Evolutionary conservation across 2,329 filamentous ascomycete genomes (phyloP), one percentile per base, ranked within the genome.

Genomic region (Pezicula carpinea): DNA sequence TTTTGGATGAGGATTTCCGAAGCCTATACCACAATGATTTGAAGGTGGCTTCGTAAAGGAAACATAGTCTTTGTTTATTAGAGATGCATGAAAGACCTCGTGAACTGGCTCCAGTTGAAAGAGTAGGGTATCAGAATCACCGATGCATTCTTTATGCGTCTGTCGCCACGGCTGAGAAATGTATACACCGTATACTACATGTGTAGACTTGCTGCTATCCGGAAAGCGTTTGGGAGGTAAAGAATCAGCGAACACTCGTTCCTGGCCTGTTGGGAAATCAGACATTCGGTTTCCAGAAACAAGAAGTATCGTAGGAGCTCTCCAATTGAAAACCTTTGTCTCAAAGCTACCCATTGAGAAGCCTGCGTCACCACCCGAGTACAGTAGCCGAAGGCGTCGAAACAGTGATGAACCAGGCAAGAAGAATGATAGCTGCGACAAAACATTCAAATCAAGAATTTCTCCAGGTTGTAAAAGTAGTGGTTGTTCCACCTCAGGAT

Each of bases 301-400:
- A 1, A 90, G 73, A 10, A 90, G 70, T 15, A 90, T 77, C 0
- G 86, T 88, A 0, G 86, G 86, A 0, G 85, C 85, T 35, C 79
- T 74, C 85, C 86, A 90, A 62, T 89, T 86, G 66, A 89, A 86
- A 3, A 88, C 82, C 55, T 82, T 83, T 17, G 82, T 77, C 60
- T 89, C 83, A 53, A 89, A 89, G 46, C 82, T 84, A 18, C 85
- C 84, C 79, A 89, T 85, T 17, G 83, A 87, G 65, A 89, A 90
- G 5, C 86, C 86, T 11, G 83, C 80, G 21, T 80, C 77, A 39
- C 77, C 81, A 5, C 85, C 86, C 1, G 82, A 83, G 60, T 89
- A 90, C 0, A 90, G 70, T 2, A 81, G 73, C 1, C 83, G 77
- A 2, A 89, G 69, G 3, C 79, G 73, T 10, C 80, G 72, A 61